These are phyloP conservation scores for Malassezia cuniculi DNA, from an alignment of 1,284 basidiomycete genomes.

Conservation along the genomic window DNA sequence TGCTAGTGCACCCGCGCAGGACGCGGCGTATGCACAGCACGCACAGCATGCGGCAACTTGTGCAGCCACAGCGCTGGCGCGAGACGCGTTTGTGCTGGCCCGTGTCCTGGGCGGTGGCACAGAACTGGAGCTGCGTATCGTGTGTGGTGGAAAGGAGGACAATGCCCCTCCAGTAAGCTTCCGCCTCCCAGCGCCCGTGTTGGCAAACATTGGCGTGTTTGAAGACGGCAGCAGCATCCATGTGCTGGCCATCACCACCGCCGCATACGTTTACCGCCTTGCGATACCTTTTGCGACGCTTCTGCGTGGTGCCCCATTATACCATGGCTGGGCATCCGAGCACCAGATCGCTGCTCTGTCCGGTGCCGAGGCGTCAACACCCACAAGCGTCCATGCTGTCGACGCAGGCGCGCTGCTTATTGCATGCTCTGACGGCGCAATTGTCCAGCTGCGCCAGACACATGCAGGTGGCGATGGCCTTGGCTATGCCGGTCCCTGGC, in stretches of 20 bases:
- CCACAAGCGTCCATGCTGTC: constrained; percentile 19
- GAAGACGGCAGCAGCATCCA: constrained; percentile 20
- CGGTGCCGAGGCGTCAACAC: constrained; percentile 11
- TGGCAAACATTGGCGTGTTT: constrained; percentile 22
- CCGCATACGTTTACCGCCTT: constrained; percentile 27
- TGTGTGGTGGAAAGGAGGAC: neutral
- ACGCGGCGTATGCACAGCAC: constrained; percentile 1
- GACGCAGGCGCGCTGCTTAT: constrained; percentile 27
- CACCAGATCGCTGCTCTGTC: constrained; percentile 20
- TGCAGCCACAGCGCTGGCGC: constrained; percentile 2
- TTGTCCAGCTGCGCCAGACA: constrained; percentile 27
- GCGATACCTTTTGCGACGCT: constrained; percentile 18
- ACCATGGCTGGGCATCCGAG: constrained; percentile 22
- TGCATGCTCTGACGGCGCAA: constrained; percentile 30
- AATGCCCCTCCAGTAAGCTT: constrained; percentile 13
- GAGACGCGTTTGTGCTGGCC: constrained; percentile 18
- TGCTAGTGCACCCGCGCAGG: neutral
- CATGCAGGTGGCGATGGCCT: constrained; percentile 3
- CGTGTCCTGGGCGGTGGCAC: constrained; percentile 20
- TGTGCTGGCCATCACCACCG: constrained; percentile 23
- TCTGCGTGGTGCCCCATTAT: constrained; percentile 17
- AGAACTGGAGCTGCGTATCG: constrained; percentile 23
- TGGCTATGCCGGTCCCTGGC: constrained; percentile 20
- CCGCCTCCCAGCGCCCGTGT: constrained; percentile 26
- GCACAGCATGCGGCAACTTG: constrained; percentile 9